phyloP scores from a whole-genome alignment of 2,329 filamentous ascomycete species.

The Didymella arachidicola region DNA sequence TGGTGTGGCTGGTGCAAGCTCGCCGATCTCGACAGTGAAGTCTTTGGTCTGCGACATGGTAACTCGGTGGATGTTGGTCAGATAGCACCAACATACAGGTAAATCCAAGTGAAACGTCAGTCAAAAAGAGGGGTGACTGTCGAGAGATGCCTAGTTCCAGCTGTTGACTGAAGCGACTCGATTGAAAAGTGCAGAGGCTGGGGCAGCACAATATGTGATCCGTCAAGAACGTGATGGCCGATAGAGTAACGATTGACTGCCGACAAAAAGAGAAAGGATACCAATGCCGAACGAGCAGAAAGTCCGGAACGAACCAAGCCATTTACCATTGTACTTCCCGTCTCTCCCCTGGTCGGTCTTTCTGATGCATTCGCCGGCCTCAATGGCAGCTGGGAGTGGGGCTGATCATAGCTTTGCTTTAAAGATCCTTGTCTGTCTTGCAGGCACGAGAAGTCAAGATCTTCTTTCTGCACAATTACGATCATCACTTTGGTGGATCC shows the following conservation, averaged over 20 bases:
- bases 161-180: background rate
- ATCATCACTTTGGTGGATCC: slow-evolving; percentile 6
- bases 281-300: background rate
- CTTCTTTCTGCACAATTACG: slow-evolving; percentile 5
- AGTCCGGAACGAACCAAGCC: background rate
- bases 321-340: slow-evolving; percentile 1
- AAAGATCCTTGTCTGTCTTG: slow-evolving; percentile 10
- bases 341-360: background rate
- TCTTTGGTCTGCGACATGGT: slow-evolving; percentile 39
- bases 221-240: background rate
- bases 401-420: slow-evolving; percentile 3
- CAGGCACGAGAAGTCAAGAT: slow-evolving; percentile 10
- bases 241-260: slow-evolving; percentile 1
- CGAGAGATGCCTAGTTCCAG: slow-evolving; percentile 3
- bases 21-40: slow-evolving; percentile 40
- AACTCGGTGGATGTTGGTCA: background rate
- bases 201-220: slow-evolving; percentile 7
- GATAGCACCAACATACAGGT: background rate
- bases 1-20: slow-evolving; percentile 22
- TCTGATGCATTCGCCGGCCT: background rate
- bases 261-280: background rate
- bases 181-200: slow-evolving; percentile 1
- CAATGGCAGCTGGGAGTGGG: background rate
- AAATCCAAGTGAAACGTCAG: slow-evolving; percentile 16
- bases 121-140: slow-evolving; percentile 38